Percentiles rank a stretch among this genome's conserved stretches.
phyloP scores from a whole-genome alignment of 495 filamentous ascomycete species.

The Hypoxylon fuscum region DNA sequence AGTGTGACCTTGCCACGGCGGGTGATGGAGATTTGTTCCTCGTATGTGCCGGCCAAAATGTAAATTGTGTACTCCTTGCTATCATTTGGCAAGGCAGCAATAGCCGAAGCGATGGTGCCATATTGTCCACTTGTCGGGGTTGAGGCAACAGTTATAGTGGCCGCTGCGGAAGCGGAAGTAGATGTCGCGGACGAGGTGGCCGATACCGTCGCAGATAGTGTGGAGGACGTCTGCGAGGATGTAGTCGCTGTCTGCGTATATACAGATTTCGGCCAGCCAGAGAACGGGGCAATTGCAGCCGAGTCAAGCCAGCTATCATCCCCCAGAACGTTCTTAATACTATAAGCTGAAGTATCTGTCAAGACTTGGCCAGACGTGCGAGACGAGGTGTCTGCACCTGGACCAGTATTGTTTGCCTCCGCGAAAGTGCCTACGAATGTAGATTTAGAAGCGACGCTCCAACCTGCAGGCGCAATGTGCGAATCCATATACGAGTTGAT shows the following conservation, averaged over 20 bases:
- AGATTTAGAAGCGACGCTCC: not conserved
- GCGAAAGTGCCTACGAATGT: not conserved
- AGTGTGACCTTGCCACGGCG: not conserved
- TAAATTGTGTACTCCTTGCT: not conserved
- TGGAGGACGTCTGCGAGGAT: not conserved
- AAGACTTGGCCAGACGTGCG: not conserved
- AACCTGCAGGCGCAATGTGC: not conserved
- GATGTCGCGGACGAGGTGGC: not conserved
- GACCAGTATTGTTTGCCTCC: not conserved
- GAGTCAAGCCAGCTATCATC: not conserved
- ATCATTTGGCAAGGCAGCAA: not conserved
- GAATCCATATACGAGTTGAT: not conserved
- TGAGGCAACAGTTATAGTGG: not conserved
- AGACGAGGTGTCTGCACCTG: not conserved
- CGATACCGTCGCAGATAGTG: not conserved
- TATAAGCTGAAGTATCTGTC: not conserved
- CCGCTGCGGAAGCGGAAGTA: not conserved
- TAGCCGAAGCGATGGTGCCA: not conserved
- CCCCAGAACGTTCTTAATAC: not conserved
- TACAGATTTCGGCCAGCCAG: not conserved
- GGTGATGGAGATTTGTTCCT: not conserved
- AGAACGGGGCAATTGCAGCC: not conserved
- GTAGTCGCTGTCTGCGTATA: not conserved
- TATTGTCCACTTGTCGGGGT: not conserved
- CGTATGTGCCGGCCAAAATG: not conserved